These are phyloP conservation scores for Cytospora paraplurivora DNA, from an alignment of 2,329 filamentous ascomycete species.

Conservation along the genomic window DNA sequence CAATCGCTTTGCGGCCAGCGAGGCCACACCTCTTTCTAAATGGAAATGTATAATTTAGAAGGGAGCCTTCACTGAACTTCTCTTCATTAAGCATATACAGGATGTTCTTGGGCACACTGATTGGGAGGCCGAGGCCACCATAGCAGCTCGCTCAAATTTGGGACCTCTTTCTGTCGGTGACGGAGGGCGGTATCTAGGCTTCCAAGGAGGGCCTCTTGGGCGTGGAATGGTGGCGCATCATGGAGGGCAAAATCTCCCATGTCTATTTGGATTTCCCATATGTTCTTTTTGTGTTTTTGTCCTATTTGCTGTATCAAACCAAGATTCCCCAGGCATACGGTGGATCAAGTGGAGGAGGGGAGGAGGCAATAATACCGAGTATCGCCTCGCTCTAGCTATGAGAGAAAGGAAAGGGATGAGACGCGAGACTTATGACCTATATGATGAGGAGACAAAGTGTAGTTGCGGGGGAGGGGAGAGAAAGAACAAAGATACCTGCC, in stretches of 20 bases:
- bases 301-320: conserved; percentile 9
- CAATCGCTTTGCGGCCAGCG: conserved; percentile 25
- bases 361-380: conserved; percentile 9
- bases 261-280: not conserved
- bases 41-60: conserved; percentile 42
- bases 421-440: conserved; percentile 23
- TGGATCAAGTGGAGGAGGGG: not conserved
- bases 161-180: conserved; percentile 8
- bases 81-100: conserved; percentile 25
- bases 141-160: conserved; percentile 13
- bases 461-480: not conserved
- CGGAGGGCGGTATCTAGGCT: not conserved
- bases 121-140: conserved; percentile 15
- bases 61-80: conserved; percentile 9
- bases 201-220: not conserved
- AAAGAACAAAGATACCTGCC: conserved; percentile 17
- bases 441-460: conserved; percentile 16
- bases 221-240: conserved; percentile 12
- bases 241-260: conserved; percentile 5
- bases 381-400: not conserved
- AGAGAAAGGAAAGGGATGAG: conserved; percentile 12
- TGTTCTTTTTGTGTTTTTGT: not conserved
- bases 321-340: conserved; percentile 19
- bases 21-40: conserved; percentile 34
- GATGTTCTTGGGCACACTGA: conserved; percentile 6